These are phyloP conservation scores for Venturiaceae sp. DNA, from an alignment of 2,329 filamentous ascomycete species.

Conservation along the genomic window DNA sequence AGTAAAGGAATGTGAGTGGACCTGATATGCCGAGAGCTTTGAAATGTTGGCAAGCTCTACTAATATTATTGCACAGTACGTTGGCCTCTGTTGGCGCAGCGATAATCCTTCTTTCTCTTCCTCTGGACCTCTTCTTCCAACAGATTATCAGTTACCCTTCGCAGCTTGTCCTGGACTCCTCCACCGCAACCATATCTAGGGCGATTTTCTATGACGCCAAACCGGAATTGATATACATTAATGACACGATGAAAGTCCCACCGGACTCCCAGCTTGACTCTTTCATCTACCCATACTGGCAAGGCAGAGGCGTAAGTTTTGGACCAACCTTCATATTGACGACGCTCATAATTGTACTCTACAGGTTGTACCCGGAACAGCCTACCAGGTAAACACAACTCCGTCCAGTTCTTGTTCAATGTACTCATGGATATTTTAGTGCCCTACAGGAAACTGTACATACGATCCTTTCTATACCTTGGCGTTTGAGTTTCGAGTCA, in stretches of 20 bases:
- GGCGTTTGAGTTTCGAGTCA: conserved; percentile 7
- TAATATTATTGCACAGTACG: conserved; percentile 1
- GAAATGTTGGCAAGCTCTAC: not conserved
- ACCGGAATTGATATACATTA: not conserved
- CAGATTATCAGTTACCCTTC: conserved; percentile 8
- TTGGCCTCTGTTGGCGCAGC: conserved; percentile 7
- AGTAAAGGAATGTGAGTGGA: conserved; percentile 5
- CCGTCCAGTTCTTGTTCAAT: too few species aligned
- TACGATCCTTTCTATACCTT: conserved; percentile 8
- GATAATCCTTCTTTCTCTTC: conserved; percentile 8
- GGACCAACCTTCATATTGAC: too few species aligned
- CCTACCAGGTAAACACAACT: too few species aligned
- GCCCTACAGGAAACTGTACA: conserved; percentile 9
- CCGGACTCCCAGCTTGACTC: not conserved
- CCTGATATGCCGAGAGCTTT: not conserved
- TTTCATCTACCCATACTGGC: not conserved
- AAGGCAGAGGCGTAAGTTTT: not conserved
- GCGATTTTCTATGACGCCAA: conserved; percentile 1
- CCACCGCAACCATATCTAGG: not conserved
- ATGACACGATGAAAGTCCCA: not conserved
- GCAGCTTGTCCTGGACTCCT: not conserved
- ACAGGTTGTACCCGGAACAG: too few species aligned
- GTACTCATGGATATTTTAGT: too few species aligned
- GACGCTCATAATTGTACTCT: too few species aligned
- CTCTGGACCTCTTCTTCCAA: conserved; percentile 9